Evolutionary conservation across 2,329 filamentous ascomycete genomes (phyloP).

Genomic region (Diplodia intermedia): DNA sequence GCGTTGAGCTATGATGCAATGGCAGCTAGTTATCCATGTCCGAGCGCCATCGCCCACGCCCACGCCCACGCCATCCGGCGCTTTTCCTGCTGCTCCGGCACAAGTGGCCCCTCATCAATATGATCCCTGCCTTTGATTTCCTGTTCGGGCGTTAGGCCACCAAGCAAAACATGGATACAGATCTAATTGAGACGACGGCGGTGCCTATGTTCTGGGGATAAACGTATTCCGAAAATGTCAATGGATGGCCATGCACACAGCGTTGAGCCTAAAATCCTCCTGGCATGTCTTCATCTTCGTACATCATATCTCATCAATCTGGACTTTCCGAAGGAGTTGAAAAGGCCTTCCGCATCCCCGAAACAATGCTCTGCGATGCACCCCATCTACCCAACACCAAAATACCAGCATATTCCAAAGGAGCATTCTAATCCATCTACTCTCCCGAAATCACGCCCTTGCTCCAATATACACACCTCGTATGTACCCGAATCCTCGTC

Average conservation of each 20-base stretch:
- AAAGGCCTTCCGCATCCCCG: neutral
- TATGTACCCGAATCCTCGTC: neutral
- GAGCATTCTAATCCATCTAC: conserved; percentile 22
- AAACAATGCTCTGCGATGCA: neutral
- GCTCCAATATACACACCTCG: neutral
- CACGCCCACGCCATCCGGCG: neutral
- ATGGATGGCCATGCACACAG: too few species aligned
- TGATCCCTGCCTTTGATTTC: neutral
- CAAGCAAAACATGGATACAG: too few species aligned
- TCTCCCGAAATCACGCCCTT: neutral
- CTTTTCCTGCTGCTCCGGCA: too few species aligned
- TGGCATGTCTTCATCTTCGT: too few species aligned
- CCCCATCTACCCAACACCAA: neutral
- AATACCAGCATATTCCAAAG: too few species aligned
- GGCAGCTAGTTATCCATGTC: neutral
- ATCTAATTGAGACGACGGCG: too few species aligned
- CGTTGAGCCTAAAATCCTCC: too few species aligned
- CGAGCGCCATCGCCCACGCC: neutral
- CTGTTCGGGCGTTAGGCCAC: neutral
- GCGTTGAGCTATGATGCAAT: conserved; percentile 7
- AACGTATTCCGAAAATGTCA: too few species aligned
- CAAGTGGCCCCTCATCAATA: too few species aligned
- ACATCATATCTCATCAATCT: too few species aligned
- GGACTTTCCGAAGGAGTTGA: neutral
- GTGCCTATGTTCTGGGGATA: too few species aligned